Conservation (phyloP, 371 early-diverging fungal genomes). For the Gilbertella persicaria region DNA sequence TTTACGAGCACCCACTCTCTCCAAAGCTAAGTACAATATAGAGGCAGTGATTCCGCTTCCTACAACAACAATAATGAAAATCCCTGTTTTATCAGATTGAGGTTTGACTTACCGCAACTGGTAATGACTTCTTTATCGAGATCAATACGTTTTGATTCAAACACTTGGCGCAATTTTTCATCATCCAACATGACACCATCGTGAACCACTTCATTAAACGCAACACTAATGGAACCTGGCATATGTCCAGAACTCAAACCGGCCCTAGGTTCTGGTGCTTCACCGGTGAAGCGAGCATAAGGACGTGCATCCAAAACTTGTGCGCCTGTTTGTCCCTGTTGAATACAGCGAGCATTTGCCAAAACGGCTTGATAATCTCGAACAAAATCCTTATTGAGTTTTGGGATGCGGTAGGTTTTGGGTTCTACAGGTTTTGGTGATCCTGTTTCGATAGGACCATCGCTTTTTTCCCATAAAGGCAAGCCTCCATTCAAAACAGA, state of each 20-base stretch:
- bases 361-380: conserved; percentile 62
- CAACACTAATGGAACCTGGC: conserved; percentile 76
- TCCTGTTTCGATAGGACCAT: conserved; percentile 38
- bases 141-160: conserved; percentile 57
- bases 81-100: no score
- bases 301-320: conserved; percentile 88
- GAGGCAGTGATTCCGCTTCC: conserved; percentile 83
- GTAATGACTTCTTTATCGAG: conserved; percentile 58
- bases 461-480: conserved; percentile 72
- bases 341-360: conserved; percentile 42
- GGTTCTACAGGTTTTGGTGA: conserved; percentile 11
- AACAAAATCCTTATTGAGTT: conserved; percentile 48
- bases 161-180: conserved; percentile 45
- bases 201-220: conserved; percentile 62
- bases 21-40: conserved; percentile 71
- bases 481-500: conserved; percentile 91
- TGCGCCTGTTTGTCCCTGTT: conserved; percentile 21
- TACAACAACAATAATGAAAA: background rate
- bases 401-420: conserved; percentile 41
- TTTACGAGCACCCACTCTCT: conserved; percentile 60
- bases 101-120: conserved; percentile 58
- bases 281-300: conserved; percentile 68
- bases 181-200: conserved; percentile 43
- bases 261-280: conserved; percentile 81
- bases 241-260: conserved; percentile 88